Evolutionary conservation across 305 asterid species (phyloP).

Genomic region (Solanum aculeatissimum): DNA sequence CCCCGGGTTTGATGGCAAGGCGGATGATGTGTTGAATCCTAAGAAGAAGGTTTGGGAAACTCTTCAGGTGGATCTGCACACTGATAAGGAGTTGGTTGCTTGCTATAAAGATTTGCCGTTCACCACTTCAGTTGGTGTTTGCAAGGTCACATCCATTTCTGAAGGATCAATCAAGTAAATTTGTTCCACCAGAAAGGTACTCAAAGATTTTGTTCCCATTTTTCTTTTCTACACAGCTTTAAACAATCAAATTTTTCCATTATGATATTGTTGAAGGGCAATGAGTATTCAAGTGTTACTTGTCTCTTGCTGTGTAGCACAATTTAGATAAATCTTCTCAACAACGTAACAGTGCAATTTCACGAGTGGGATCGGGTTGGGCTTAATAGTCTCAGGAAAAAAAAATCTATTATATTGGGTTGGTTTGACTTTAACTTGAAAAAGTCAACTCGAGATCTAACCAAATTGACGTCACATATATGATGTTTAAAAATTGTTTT

Average conservation of each 20-base stretch:
- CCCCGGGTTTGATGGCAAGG: slow-evolving; percentile 57
- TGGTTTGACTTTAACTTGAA: too few relatives aligned
- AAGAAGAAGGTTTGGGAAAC: slow-evolving; percentile 97
- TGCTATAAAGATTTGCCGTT: slow-evolving; percentile 65
- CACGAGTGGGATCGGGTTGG: too few relatives aligned
- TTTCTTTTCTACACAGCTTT: not conserved
- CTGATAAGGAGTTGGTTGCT: slow-evolving; percentile 64
- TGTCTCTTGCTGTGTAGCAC: not conserved
- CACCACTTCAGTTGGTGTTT: slow-evolving; percentile 89
- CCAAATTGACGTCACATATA: too few relatives aligned
- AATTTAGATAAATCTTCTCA: not conserved
- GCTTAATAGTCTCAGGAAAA: not conserved
- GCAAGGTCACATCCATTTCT: slow-evolving; percentile 61
- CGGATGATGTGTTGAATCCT: slow-evolving; percentile 78
- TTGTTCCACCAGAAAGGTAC: not conserved
- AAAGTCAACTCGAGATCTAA: too few relatives aligned
- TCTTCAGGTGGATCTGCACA: slow-evolving; percentile 64
- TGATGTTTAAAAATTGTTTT: too few relatives aligned
- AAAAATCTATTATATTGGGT: too few relatives aligned
- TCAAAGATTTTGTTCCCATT: not conserved
- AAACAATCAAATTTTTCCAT: not conserved
- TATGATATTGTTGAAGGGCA: not conserved
- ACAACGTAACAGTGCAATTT: not conserved
- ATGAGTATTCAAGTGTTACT: not conserved
- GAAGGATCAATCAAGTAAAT: slow-evolving; percentile 61